Conservation (phyloP, 2,329 filamentous ascomycete genomes). For the Emydomyces testavorans region DNA sequence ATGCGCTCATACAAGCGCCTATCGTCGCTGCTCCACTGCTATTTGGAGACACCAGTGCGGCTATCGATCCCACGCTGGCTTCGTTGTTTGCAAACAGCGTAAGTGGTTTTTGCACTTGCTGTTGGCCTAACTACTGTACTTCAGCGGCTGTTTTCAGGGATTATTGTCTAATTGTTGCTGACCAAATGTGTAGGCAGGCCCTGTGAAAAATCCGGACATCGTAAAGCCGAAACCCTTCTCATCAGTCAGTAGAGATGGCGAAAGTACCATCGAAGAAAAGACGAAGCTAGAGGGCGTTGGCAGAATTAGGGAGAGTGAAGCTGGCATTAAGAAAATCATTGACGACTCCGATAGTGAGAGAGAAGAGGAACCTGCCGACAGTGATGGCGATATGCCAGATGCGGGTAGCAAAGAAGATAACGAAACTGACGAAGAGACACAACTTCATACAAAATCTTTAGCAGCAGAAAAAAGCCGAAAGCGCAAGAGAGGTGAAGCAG, state of each 20-base stretch:
- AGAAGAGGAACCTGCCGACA: slow-evolving; percentile 24
- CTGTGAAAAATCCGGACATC: slow-evolving; percentile 29
- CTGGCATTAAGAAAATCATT: background rate
- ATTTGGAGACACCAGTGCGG: slow-evolving; percentile 42
- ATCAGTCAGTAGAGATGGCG: slow-evolving; percentile 6
- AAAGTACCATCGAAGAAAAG: slow-evolving; percentile 9
- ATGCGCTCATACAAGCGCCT: slow-evolving; percentile 14
- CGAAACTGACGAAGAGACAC: slow-evolving; percentile 39
- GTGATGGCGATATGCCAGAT: slow-evolving; percentile 23
- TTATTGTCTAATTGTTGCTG: background rate
- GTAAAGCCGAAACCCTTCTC: background rate
- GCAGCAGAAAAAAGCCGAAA: slow-evolving; percentile 33
- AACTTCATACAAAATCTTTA: slow-evolving; percentile 36
- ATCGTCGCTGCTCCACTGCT: slow-evolving; percentile 31
- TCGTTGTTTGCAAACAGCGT: slow-evolving; percentile 64
- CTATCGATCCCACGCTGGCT: slow-evolving; percentile 57
- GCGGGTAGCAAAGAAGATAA: slow-evolving; percentile 26
- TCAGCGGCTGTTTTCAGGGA: background rate
- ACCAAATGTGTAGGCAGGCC: slow-evolving; percentile 29
- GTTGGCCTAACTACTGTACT: background rate
- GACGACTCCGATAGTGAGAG: slow-evolving; percentile 12
- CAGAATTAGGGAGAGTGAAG: background rate
- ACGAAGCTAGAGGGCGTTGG: background rate
- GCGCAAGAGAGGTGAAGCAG: slow-evolving; percentile 44
- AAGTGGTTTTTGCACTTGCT: slow-evolving; percentile 30